Percentiles rank a stretch among this genome's conserved stretches.
Evolutionary conservation across 768 basidiomycete species (phyloP).

Genomic region (Sarcomyxa edulis): DNA sequence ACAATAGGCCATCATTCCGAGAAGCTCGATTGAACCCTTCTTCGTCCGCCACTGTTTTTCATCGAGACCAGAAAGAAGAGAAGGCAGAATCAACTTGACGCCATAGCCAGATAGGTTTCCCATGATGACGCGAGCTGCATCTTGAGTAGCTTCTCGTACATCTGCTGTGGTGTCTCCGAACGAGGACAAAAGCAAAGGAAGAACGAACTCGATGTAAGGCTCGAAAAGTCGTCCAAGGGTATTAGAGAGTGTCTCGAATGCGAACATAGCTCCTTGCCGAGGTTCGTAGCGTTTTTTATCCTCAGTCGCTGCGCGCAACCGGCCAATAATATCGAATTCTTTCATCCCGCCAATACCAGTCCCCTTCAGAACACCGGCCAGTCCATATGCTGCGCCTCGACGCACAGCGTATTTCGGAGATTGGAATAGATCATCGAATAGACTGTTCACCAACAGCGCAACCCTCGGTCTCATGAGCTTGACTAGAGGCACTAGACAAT

Average conservation of each 20-base stretch:
- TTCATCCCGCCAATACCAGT: conserved; percentile 82
- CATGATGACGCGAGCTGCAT: conserved; percentile 93
- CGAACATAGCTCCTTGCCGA: conserved; percentile 92
- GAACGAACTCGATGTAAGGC: conserved; percentile 79
- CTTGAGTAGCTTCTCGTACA: conserved; percentile 90
- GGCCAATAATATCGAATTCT: conserved; percentile 71
- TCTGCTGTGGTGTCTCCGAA: conserved; percentile 87
- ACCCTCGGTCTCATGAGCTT: conserved; percentile 59
- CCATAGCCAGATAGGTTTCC: conserved; percentile 91
- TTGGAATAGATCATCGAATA: conserved; percentile 73
- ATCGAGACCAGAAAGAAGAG: conserved; percentile 83
- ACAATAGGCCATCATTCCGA: conserved; percentile 99
- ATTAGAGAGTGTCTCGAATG: conserved; percentile 84
- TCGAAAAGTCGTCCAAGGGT: conserved; percentile 90
- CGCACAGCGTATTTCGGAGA: conserved; percentile 85
- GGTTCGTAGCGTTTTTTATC: conserved; percentile 87
- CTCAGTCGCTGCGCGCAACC: conserved; percentile 70
- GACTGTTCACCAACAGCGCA: conserved; percentile 60
- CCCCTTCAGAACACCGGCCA: conserved; percentile 92
- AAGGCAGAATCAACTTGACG: conserved; percentile 91
- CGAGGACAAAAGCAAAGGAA: conserved; percentile 75
- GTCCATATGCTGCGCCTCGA: conserved; percentile 96
- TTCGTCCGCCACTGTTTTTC: conserved; percentile 99
- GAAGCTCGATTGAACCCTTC: conserved; percentile 92
- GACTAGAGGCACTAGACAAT: conserved; percentile 88